These are phyloP conservation scores for Alternaria conjuncta DNA, from an alignment of 2,329 filamentous ascomycete genomes.

Conservation along the genomic window DNA sequence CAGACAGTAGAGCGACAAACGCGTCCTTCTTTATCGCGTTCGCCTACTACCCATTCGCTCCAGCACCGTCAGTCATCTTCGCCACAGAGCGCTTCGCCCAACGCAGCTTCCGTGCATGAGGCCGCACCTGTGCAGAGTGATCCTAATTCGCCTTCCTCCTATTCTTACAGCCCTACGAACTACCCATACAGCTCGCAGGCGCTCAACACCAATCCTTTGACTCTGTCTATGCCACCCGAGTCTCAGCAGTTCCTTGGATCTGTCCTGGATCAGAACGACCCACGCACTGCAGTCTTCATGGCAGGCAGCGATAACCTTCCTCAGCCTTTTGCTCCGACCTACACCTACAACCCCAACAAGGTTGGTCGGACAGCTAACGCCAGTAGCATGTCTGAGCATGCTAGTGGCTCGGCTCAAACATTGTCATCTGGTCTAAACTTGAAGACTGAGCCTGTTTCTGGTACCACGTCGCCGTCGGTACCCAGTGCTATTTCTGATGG, in stretches of 20 bases:
- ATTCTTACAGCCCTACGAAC: constrained; percentile 25
- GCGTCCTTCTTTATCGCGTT: constrained; percentile 29
- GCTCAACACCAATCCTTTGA: constrained; percentile 54
- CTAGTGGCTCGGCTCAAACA: constrained; percentile 48
- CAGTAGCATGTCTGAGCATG: constrained; percentile 36
- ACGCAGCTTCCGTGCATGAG: constrained; percentile 27
- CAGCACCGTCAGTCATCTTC: constrained; percentile 29
- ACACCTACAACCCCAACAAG: constrained; percentile 55
- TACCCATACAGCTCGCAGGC: constrained; percentile 38
- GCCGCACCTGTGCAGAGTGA: constrained; percentile 31
- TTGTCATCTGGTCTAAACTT: constrained; percentile 46
- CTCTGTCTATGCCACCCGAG: constrained; percentile 59
- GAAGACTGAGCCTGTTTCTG: constrained; percentile 22
- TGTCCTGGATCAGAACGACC: constrained; percentile 54
- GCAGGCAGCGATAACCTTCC: constrained; percentile 50
- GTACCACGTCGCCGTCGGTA: constrained; percentile 23
- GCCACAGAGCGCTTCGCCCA: constrained; percentile 31
- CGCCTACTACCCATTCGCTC: constrained; percentile 24
- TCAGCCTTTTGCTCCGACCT: constrained; percentile 50
- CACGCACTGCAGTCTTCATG: constrained; percentile 56
- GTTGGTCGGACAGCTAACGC: constrained; percentile 31
- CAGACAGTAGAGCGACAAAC: constrained; percentile 20
- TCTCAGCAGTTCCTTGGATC: constrained; percentile 61
- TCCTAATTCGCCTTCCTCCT: constrained; percentile 26
- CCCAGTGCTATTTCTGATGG: constrained; percentile 29